Conservation (phyloP, 345 rosid species). For the Camelina laxa region DNA sequence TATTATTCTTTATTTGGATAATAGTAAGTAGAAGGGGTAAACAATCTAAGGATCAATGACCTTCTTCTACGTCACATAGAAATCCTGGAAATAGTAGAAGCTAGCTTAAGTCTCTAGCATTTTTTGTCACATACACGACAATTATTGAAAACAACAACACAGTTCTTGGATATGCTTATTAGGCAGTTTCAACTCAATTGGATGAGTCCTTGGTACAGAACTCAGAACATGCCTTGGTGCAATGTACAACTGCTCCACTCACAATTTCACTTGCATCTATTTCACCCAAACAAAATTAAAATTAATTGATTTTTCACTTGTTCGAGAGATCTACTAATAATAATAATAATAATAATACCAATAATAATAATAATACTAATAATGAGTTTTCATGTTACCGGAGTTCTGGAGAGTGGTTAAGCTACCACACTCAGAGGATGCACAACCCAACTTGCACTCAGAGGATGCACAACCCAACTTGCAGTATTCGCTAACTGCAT, state of each 20-base stretch:
- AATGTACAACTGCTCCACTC: neutral
- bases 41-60: too few species aligned
- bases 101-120: too few species aligned
- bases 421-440: neutral
- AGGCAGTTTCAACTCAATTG: neutral
- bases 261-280: neutral
- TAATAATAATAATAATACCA: neutral
- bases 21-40: too few species aligned
- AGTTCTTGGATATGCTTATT: too few species aligned
- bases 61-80: too few species aligned
- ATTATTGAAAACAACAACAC: too few species aligned
- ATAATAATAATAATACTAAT: neutral
- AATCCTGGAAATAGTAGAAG: too few species aligned
- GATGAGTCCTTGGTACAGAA: neutral
- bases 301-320: neutral
- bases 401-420: neutral
- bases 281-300: neutral
- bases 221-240: neutral
- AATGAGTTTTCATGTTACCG: neutral
- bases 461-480: neutral
- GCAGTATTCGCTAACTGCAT: neutral
- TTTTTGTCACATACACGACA: too few species aligned
- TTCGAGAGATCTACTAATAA: too few species aligned
- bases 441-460: neutral
- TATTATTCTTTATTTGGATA: too few species aligned